phyloP scores from a whole-genome alignment of 495 filamentous ascomycete genomes.

The Penicillium fimorum region DNA sequence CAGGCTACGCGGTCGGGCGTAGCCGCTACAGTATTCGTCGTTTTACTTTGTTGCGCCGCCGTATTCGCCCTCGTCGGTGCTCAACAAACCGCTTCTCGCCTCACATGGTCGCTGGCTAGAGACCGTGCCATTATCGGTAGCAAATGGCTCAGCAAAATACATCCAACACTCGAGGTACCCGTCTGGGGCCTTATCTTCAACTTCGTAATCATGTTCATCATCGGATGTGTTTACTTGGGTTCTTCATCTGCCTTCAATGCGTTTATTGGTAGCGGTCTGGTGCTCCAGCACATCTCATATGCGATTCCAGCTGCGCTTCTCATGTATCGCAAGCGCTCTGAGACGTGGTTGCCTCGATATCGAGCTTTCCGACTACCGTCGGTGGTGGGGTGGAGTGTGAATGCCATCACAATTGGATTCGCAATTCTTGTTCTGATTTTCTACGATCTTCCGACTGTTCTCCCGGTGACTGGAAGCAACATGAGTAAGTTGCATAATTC shows the following conservation, averaged over 20 bases:
- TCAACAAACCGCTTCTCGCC: conserved; percentile 36
- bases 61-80: conserved; percentile 28
- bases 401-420: conserved; percentile 17
- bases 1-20: conserved; percentile 28
- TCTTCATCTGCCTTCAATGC: conserved; percentile 28
- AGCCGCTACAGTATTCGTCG: conserved; percentile 29
- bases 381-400: conserved; percentile 15
- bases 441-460: conserved; percentile 15
- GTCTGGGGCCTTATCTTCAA: conserved; percentile 27
- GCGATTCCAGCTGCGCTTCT: conserved; percentile 19
- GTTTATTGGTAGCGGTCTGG: conserved; percentile 17
- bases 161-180: conserved; percentile 17
- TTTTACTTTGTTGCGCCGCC: conserved; percentile 21
- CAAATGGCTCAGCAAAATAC: conserved; percentile 17
- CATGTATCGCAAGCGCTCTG: conserved; percentile 16
- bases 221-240: conserved; percentile 31
- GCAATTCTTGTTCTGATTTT: conserved; percentile 22
- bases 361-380: conserved; percentile 12
- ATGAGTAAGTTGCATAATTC: conserved; percentile 15
- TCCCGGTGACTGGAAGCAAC: conserved; percentile 16
- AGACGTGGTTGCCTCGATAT: conserved; percentile 8
- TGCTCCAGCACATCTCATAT: conserved; percentile 23
- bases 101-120: conserved; percentile 42
- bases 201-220: conserved; percentile 20
- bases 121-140: conserved; percentile 28